Base-by-base conservation (phyloP, 352 stramenopile genomes). In the Hyaloperonospora brassicae region DNA sequence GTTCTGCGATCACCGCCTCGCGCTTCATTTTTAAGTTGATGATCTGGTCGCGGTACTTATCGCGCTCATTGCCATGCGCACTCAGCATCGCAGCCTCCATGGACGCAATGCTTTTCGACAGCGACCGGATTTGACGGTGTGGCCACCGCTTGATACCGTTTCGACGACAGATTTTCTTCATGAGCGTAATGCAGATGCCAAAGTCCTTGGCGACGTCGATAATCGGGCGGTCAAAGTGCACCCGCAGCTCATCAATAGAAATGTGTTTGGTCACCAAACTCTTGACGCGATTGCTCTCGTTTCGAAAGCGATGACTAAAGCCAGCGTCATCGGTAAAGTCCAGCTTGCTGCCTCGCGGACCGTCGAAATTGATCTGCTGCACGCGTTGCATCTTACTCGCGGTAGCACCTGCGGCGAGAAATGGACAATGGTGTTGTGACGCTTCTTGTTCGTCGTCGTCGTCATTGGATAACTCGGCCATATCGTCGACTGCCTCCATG, bases 171-270 rank as follows among this genome's bases (percentile, higher is more conserved):
- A 91, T 89, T 61, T 87, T 87, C 66, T 91, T 94, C 84, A 94
- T 94, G 39, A 94, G 72, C 55, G 84, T 94, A 63, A 94, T 94
- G 59, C 84, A 94, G 42, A 94, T 91, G 25, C 84, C 84, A 75
- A 94, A 94, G 53, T 90, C 77, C 64, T 91, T 89, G 22, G 84
- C 84, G n/a, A 94, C 84, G 45, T 94, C 84, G 42, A 92, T 88
- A 61, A 94, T 92, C 2, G 84, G 84, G 6, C 82, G 78, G 43
- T 94, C 82, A 60, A 94, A 94, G 57, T 94, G 84, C 31, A 72
- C 76, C 34, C 82, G 76, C 14, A 94, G 66, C 59, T 92, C 81
- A 21, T 90, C 84, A 40, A 94, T 88, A 17, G 82, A 89, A 59
- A 94, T 94, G 62, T 92, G 82, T 56, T 92, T 93, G 38, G 84